Evolutionary conservation across 2,329 filamentous ascomycete species (phyloP).

Genomic region (Fonsecaea erecta): DNA sequence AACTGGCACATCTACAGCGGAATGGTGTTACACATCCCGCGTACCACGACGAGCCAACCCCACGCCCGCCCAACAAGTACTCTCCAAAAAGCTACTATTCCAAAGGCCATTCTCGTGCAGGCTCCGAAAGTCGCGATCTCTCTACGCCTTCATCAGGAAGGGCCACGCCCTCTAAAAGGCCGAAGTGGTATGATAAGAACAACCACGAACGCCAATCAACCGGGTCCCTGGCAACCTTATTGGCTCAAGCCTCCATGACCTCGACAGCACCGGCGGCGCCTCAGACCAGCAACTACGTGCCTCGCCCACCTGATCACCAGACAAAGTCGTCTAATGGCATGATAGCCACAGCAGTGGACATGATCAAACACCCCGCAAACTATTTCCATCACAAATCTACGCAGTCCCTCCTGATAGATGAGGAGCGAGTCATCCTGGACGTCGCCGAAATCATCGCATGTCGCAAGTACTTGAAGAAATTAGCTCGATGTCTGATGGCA

Average conservation of each 20-base stretch:
- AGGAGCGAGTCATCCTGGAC: slow-evolving; percentile 42
- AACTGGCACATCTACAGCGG: slow-evolving; percentile 28
- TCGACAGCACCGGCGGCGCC: slow-evolving; percentile 24
- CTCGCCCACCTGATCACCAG: slow-evolving; percentile 18
- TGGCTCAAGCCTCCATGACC: slow-evolving; percentile 27
- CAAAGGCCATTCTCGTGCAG: slow-evolving; percentile 15
- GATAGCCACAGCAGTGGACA: slow-evolving; percentile 33
- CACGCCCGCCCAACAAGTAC: slow-evolving; percentile 1
- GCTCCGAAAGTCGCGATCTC: slow-evolving; percentile 18
- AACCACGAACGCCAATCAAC: slow-evolving; percentile 20
- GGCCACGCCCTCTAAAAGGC: slow-evolving; percentile 34
- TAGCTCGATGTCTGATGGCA: slow-evolving; percentile 85
- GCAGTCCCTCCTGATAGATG: slow-evolving; percentile 18
- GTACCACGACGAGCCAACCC: slow-evolving; percentile 19
- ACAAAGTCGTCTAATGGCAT: slow-evolving; percentile 26
- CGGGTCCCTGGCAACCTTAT: slow-evolving; percentile 26
- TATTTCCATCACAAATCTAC: slow-evolving; percentile 26
- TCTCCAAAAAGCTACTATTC: slow-evolving; percentile 6
- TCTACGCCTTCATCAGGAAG: slow-evolving; percentile 29
- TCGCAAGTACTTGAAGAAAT: slow-evolving; percentile 80
- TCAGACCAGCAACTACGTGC: slow-evolving; percentile 11
- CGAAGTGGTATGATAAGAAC: slow-evolving; percentile 39
- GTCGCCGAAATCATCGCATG: slow-evolving; percentile 73
- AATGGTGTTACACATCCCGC: slow-evolving; percentile 14
- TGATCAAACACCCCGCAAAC: slow-evolving; percentile 33